phyloP scores from a whole-genome alignment of 2,329 filamentous ascomycete genomes.

The Neonectria faginata region DNA sequence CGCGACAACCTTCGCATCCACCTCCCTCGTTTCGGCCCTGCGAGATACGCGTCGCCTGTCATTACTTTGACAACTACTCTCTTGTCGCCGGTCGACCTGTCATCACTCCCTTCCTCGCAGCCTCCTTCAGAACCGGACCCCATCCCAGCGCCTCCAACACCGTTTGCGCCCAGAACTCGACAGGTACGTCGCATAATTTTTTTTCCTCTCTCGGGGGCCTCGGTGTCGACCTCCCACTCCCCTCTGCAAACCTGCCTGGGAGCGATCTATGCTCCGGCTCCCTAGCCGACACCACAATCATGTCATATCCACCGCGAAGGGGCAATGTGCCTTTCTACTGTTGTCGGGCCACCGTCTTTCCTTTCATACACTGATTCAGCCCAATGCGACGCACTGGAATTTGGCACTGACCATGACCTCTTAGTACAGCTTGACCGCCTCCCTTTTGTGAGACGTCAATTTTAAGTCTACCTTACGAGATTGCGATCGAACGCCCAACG shows the following conservation, averaged over 20 bases:
- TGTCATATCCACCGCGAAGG: slow-evolving; percentile 17
- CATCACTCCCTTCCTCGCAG: slow-evolving; percentile 27
- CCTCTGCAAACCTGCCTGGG: neutral
- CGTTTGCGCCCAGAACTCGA: slow-evolving; percentile 1
- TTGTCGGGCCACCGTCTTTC: slow-evolving; percentile 3
- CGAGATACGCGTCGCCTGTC: slow-evolving; percentile 25
- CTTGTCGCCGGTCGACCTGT: slow-evolving; percentile 44
- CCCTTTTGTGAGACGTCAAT: slow-evolving; percentile 41
- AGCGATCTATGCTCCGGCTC: neutral
- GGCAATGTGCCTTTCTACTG: slow-evolving; percentile 1
- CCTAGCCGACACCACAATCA: slow-evolving; percentile 5
- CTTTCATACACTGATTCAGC: slow-evolving; percentile 11
- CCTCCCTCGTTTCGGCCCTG: slow-evolving; percentile 19
- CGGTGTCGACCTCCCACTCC: neutral
- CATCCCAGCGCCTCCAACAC: neutral
- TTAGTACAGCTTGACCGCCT: slow-evolving; percentile 43
- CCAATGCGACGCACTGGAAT: slow-evolving; percentile 15
- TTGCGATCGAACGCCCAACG: slow-evolving; percentile 38
- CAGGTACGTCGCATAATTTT: slow-evolving; percentile 19
- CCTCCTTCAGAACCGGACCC: slow-evolving; percentile 33
- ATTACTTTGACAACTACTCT: slow-evolving; percentile 31
- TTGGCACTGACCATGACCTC: slow-evolving; percentile 36
- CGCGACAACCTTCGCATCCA: slow-evolving; percentile 7
- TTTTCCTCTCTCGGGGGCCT: neutral
- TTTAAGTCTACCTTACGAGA: slow-evolving; percentile 36